Percentiles rank a stretch among this genome's conserved stretches.
These are phyloP conservation scores for Claviceps pazoutovae DNA, from an alignment of 2,329 filamentous ascomycete genomes.

Conservation along the genomic window DNA sequence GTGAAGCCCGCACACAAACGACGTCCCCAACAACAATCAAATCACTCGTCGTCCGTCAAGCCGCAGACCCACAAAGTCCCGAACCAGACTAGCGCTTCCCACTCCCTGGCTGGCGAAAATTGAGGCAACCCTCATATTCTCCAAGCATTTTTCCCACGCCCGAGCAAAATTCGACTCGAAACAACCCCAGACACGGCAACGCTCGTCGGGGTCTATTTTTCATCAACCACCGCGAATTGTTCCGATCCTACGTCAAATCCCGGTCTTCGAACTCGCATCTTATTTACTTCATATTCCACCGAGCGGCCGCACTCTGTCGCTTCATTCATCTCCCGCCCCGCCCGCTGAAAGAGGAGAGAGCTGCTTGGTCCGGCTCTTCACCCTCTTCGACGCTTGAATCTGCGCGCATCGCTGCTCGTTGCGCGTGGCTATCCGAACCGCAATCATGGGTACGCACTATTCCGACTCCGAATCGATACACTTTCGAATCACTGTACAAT, in stretches of 20 bases:
- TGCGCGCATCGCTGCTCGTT: conserved; percentile 30
- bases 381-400: conserved; percentile 7
- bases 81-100: conserved; percentile 24
- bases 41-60: conserved; percentile 1
- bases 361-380: conserved; percentile 15
- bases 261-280: conserved; percentile 2
- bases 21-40: background rate
- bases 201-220: conserved; percentile 22
- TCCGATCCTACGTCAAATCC: conserved; percentile 10
- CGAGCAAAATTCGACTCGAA: conserved; percentile 29
- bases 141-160: conserved; percentile 24
- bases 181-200: conserved; percentile 28
- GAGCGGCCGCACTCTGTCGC: conserved; percentile 4
- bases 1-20: background rate
- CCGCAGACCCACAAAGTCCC: conserved; percentile 2
- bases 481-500: background rate
- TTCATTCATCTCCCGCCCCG: conserved; percentile 4
- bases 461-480: background rate
- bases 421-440: conserved; percentile 34
- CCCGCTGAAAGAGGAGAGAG: conserved; percentile 11
- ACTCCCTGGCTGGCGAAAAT: conserved; percentile 29
- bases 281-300: background rate
- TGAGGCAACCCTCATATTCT: conserved; percentile 25
- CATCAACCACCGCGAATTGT: conserved; percentile 11
- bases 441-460: conserved; percentile 45